Conservation (phyloP, 2,329 filamentous ascomycete species). For the Colletotrichum tamarilloi region DNA sequence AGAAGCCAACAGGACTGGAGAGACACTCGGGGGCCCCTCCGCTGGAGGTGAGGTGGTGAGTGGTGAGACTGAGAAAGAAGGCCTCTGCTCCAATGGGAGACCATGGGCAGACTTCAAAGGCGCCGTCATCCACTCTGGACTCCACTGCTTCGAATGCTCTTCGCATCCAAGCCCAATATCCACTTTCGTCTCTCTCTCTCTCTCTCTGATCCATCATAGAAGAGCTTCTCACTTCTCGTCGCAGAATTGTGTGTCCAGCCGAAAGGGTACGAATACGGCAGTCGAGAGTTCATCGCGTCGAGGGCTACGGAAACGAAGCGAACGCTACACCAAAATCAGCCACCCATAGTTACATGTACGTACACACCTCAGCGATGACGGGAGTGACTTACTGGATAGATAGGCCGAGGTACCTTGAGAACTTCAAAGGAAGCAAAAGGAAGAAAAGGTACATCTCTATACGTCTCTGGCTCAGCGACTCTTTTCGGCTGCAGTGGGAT, state of each 20-base stretch:
- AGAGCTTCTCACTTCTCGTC: not conserved
- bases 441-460: not conserved
- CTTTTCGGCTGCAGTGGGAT: not conserved
- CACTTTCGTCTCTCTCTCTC: not conserved
- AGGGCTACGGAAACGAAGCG: not conserved
- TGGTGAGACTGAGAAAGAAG: not conserved
- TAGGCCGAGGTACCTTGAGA: not conserved
- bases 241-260: not conserved
- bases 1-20: slow-evolving; percentile 1
- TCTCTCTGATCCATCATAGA: not conserved
- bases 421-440: not conserved
- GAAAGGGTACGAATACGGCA: not conserved
- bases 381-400: not conserved
- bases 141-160: not conserved
- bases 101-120: not conserved
- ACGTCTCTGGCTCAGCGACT: not conserved
- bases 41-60: not conserved
- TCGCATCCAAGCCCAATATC: not conserved
- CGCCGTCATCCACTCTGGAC: not conserved
- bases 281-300: slow-evolving; percentile 10
- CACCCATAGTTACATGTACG: not conserved
- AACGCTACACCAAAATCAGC: not conserved
- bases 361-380: not conserved
- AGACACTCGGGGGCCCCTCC: slow-evolving; percentile 1
- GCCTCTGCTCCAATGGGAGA: not conserved